Base-by-base conservation (phyloP, 2,329 filamentous ascomycete species). In the Venturia nashicola region DNA sequence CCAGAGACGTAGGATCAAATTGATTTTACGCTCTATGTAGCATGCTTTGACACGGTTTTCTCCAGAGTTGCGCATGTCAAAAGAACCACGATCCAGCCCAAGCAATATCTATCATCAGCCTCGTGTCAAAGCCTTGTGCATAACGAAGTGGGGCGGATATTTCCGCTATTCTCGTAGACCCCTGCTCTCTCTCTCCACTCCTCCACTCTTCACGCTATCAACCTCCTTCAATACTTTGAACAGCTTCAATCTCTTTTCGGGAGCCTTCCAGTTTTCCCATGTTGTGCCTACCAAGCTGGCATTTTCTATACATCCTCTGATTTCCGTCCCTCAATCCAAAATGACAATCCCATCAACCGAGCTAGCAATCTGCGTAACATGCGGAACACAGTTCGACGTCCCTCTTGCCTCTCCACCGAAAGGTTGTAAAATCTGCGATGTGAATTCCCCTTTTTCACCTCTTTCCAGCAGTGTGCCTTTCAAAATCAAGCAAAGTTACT, bases 401-500 rank as follows among this genome's bases (percentile, higher is more conserved):
- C 71, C 79, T 0, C 78, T 84, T 66, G 75, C 76, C 48, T 66
- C 73, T 14, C 70, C 78, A 36, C 75, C 85, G 54, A 79, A 75
- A 63, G 81, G 77, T 5, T 91, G 88, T 75, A 80, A 82, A 65
- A 88, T 91, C 67, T 91, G 88, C 75, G 87, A 90, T 72, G 87
- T 90, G 54, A 63, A 44, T 11, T 60, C 57, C 11, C 23, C 11
- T 14, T n/a, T 23, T 12, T 23, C n/a, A 9, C 12, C 59, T 42
- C 40, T 16, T 12, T 11, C 14, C 36, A 39, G 36, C 36, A 9
- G 27, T 27, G 27, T n/a, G 4, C 27, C 27, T 27, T 27, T 4
- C 27, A 27, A 27, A 9, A 39, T 39, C 7, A 39, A 39, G 36
- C 12, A 12, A 39, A 39, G 7, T 12, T 39, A 39, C 12, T 39